Evolutionary conservation across 345 rosid species (phyloP), one percentile per base, ranked within the genome.

Genomic region (Cardamine occulta): DNA sequence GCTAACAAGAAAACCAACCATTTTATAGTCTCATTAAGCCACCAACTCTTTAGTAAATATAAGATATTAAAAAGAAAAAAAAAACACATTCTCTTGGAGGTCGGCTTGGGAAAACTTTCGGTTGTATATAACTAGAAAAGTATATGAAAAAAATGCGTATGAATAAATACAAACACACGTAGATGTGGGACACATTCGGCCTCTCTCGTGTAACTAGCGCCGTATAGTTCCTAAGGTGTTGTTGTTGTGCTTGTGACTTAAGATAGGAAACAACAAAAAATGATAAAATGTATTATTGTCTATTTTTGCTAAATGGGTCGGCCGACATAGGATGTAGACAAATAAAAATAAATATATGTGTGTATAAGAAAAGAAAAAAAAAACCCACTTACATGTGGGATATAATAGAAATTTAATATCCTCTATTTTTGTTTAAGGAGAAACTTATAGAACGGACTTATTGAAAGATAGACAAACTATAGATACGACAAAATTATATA

Each of bases 251-350:
- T 35, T 57, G 40, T 66, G 78, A 74, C 60, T 56, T 42, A 35
- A 28, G 13, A 61, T 39, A 39, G n/a, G 13, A 58, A 35, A 23
- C 40, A 62, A 72, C 7, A 49, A 23, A n/a, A 58, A 8, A 29
- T 1, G 5, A 49, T 35, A 4, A 18, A 2, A 48, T 59, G 7
- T 72, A 21, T 44, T 74, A 55, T 56, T 17, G 17, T 53, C 40
- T 21, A 42, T 55, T 34, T 74, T 74, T 35, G 31, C 55, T 14
- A 5, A 74, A 24, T 74, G 73, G 73, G 73, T 57, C 32, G 78
- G 67, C 78, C 78, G 73, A 74, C 78, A 74, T 74, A 74, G 62
- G 66, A 47, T 40, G 49, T 48, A 5, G 66, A 59, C 66, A 24
- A 7, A 11, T 74, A 21, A 44, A 18, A 54, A 40, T 12, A 19